These are phyloP conservation scores for Tolypocladium inflatum DNA, from an alignment of 2,329 filamentous ascomycete species.

Conservation along the genomic window DNA sequence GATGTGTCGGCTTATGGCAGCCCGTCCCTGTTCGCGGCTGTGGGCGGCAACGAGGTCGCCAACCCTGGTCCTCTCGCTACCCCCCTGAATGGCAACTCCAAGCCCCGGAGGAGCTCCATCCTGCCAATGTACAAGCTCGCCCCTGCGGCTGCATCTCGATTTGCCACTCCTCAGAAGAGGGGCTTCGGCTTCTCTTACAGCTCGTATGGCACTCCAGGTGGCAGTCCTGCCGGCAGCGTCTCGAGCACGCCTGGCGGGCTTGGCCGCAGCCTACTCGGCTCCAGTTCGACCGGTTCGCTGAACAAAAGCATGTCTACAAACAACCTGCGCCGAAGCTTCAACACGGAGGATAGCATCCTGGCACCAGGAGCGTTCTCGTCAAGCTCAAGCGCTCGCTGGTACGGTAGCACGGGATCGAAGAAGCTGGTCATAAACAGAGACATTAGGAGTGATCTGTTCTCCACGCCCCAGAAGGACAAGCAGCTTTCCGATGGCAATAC, in stretches of 20 bases:
- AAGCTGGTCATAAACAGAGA: conserved; percentile 87
- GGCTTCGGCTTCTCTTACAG: conserved; percentile 92
- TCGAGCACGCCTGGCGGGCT: conserved; percentile 58
- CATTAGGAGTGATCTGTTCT: conserved; percentile 64
- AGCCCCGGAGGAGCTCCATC: conserved; percentile 69
- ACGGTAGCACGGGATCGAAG: conserved; percentile 66
- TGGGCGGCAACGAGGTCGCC: conserved; percentile 50
- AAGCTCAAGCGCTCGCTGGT: conserved; percentile 52
- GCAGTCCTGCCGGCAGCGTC: conserved; percentile 54
- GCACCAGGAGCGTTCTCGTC: conserved; percentile 77
- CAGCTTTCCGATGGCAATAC: conserved; percentile 24
- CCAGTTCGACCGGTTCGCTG: conserved; percentile 62
- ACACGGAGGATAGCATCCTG: conserved; percentile 75
- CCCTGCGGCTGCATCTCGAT: conserved; percentile 67
- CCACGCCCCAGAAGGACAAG: conserved; percentile 47
- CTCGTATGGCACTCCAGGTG: conserved; percentile 73
- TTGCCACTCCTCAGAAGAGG: conserved; percentile 74
- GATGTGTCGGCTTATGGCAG: conserved; percentile 88
- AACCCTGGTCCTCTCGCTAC: conserved; percentile 89
- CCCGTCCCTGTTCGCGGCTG: conserved; percentile 70
- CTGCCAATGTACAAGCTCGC: conserved; percentile 83
- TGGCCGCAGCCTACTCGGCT: conserved; percentile 54
- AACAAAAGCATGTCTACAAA: conserved; percentile 84
- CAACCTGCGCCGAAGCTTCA: conserved; percentile 74
- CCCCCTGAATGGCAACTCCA: conserved; percentile 66